Evolutionary conservation across 2,329 filamentous ascomycete genomes (phyloP).

Genomic region (Colletotrichum tamarilloi): DNA sequence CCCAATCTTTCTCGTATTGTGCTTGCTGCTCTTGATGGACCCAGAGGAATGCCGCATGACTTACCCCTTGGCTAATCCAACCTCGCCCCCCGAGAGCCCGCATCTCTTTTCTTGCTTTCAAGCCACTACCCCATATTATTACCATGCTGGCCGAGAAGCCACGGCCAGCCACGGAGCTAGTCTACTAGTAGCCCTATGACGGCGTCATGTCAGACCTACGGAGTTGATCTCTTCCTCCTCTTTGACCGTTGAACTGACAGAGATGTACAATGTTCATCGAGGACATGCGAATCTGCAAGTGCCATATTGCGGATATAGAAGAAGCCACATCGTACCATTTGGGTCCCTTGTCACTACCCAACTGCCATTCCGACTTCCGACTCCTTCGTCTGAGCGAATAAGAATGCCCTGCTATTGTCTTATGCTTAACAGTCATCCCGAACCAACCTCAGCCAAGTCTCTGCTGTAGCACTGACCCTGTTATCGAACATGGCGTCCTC

Average conservation of each 20-base stretch:
- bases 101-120: neutral
- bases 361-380: conserved; percentile 35
- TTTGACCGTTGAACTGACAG: neutral
- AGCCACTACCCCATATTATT: conserved; percentile 10
- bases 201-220: conserved; percentile 27
- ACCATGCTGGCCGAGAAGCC: conserved; percentile 26
- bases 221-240: neutral
- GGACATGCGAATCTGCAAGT: neutral
- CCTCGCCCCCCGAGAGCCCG: conserved; percentile 1
- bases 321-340: neutral
- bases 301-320: neutral
- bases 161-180: conserved; percentile 18
- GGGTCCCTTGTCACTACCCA: conserved; percentile 19
- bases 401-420: conserved; percentile 15
- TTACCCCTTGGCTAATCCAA: conserved; percentile 23
- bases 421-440: conserved; percentile 33
- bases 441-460: conserved; percentile 2
- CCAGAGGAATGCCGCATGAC: conserved; percentile 29
- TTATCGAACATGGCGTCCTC: neutral
- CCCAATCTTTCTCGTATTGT: conserved; percentile 30
- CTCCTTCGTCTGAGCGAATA: conserved; percentile 6
- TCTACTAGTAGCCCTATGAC: conserved; percentile 21
- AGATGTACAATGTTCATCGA: neutral
- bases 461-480: conserved; percentile 21
- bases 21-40: neutral